Evolutionary conservation across 202 grass and related monocot genomes (phyloP).

Genomic region (Schoenoplectus tabernaemontani): DNA sequence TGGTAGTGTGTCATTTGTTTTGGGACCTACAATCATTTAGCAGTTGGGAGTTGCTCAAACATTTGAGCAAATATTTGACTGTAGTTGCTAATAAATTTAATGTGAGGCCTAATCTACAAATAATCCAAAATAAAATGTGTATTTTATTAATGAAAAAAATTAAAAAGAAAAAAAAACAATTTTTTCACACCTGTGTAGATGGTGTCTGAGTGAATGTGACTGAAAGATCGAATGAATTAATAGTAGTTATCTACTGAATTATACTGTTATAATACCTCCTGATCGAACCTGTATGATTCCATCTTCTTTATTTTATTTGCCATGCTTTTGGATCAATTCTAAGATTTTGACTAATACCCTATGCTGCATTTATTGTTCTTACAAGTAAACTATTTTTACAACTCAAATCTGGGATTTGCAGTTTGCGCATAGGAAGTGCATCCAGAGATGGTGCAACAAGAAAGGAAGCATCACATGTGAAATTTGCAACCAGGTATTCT

Average conservation of each 20-base stretch:
- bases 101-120: no score
- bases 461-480: constrained; percentile 97
- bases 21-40: background rate
- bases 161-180: no score
- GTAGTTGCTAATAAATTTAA: no score
- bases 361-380: background rate
- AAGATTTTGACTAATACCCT: background rate
- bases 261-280: background rate
- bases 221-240: background rate
- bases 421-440: constrained; percentile 97
- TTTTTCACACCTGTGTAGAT: no score
- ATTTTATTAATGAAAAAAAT: no score
- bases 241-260: no score
- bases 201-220: no score
- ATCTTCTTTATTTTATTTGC: background rate
- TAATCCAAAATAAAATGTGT: no score
- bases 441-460: constrained; percentile 99
- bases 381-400: background rate
- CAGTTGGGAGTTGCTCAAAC: background rate
- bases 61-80: background rate
- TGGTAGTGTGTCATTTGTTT: background rate
- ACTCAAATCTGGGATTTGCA: constrained; percentile 33
- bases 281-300: background rate
- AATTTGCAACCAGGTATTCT: constrained; percentile 91
- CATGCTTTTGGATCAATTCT: background rate